Base-by-base conservation (phyloP, 495 filamentous ascomycete species). In the Penicillium ochrochloron region DNA sequence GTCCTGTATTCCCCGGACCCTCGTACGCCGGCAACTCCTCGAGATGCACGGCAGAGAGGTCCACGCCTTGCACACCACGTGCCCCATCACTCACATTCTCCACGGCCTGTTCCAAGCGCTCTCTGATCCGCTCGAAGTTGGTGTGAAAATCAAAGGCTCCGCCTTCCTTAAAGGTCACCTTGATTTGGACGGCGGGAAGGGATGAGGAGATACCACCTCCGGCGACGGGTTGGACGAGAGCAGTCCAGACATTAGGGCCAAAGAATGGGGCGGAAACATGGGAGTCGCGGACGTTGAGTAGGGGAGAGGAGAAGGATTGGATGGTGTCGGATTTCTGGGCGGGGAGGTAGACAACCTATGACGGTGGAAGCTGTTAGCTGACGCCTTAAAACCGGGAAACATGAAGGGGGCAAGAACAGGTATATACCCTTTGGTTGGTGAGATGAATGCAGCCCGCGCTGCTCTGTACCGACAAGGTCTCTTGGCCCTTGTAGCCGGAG, bases 171-270 rank as follows among this genome's bases (percentile, higher is more conserved):
- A 98, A 99, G 10, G 90, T 91, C 59, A 97, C 83, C 76, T 89
- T 92, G 55, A 94, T 64, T 66, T 94, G 91, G 33, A 97, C 83
- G 17, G 87, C 86, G 3, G 88, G 80, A 42, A 91, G 82, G 14
- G 87, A 83, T n/a, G 89, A 77, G 2, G 92, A 90, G 46, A 99
- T 92, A 44, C 92, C 92, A n/a, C 96, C 96, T 29, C 89, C 88
- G 1, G 88, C 72, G 31, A 95, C 90, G 21, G 96, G 93, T 67
- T 89, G 89, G 56, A 96, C 83, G 31, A 88, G 77, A 33, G 89
- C 89, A 27, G 85, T 85, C 95, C 95, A 99, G 68, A 89, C 89
- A 78, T 97, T 98, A 11, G 96, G 90, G n/a, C 95, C 95, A 70
- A 98, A 96, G 79, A 94, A 96, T 2, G 96, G 93, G 2, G 94